A percentile compares a stretch with the other conserved stretches of the same genome.
Evolutionary conservation across 495 filamentous ascomycete genomes (phyloP).

Genomic region (Talaromyces ruber): DNA sequence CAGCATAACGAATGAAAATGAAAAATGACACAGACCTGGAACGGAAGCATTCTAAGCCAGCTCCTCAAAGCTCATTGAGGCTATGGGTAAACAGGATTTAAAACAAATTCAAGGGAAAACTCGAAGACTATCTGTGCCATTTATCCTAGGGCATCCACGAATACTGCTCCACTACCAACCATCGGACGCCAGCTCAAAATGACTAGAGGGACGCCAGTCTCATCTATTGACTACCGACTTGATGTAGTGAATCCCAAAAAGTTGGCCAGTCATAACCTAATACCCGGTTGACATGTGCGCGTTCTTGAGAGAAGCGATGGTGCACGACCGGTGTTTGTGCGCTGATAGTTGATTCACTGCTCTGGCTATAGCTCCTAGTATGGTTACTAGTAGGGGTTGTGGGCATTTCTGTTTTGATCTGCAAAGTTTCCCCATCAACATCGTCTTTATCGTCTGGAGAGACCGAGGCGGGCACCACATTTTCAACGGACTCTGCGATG

Average conservation of each 20-base stretch:
- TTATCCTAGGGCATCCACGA: neutral
- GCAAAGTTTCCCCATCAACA: neutral
- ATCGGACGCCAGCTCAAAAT: neutral
- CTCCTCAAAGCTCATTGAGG: neutral
- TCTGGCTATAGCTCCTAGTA: neutral
- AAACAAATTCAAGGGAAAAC: neutral
- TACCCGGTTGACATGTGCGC: neutral
- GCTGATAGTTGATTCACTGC: neutral
- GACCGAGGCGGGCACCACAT: neutral
- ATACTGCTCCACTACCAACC: neutral
- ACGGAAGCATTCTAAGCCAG: neutral
- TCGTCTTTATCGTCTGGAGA: neutral
- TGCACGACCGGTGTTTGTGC: neutral
- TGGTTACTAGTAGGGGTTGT: neutral
- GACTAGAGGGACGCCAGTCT: neutral
- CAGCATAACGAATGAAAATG: neutral
- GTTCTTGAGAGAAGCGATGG: neutral
- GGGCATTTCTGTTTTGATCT: neutral
- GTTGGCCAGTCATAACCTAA: neutral
- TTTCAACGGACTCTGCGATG: neutral
- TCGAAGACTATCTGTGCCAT: neutral
- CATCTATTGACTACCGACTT: neutral
- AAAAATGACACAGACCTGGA: neutral
- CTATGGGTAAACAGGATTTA: neutral
- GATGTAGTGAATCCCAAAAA: neutral